phyloP scores from a whole-genome alignment of 1,284 basidiomycete species.

The Paramarasmius palmivorus region DNA sequence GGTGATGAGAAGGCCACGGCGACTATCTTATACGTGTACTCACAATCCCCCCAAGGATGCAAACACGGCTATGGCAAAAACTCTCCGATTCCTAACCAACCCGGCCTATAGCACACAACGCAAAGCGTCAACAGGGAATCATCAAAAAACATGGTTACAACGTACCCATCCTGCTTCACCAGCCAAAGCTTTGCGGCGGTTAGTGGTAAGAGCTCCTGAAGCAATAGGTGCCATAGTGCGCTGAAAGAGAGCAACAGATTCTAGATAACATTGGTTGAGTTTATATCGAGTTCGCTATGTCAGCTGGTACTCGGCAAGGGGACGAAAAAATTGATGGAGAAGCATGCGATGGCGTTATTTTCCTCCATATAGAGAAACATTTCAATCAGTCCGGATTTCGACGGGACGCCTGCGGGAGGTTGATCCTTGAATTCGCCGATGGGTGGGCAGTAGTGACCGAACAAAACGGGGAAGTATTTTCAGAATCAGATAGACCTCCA shows the following conservation, averaged over 20 bases:
- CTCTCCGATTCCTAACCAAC: conserved; percentile 57
- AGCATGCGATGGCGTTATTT: too few relatives aligned
- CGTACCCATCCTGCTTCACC: conserved; percentile 69
- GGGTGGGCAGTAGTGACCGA: too few relatives aligned
- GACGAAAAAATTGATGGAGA: too few relatives aligned
- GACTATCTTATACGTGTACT: conserved; percentile 24
- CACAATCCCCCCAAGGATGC: conserved; percentile 72
- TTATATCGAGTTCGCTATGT: too few relatives aligned
- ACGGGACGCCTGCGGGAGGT: too few relatives aligned
- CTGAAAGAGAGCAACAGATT: not conserved
- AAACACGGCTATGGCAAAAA: conserved; percentile 69
- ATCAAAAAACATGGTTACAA: conserved; percentile 15
- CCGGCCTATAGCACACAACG: conserved; percentile 43
- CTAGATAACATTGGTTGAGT: not conserved
- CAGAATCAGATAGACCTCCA: too few relatives aligned
- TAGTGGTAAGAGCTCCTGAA: conserved; percentile 38
- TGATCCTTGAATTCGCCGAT: too few relatives aligned
- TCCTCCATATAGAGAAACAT: too few relatives aligned
- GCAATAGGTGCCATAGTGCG: conserved; percentile 41
- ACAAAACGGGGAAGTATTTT: too few relatives aligned
- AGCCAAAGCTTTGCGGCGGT: conserved; percentile 53
- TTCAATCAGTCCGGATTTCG: too few relatives aligned
- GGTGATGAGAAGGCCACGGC: not conserved
- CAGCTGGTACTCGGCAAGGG: too few relatives aligned
- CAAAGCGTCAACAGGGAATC: not conserved